A percentile compares a stretch with the other conserved stretches of the same genome.
Evolutionary conservation across 1,284 basidiomycete genomes (phyloP).

Genomic region (Microbotryum saponariae): DNA sequence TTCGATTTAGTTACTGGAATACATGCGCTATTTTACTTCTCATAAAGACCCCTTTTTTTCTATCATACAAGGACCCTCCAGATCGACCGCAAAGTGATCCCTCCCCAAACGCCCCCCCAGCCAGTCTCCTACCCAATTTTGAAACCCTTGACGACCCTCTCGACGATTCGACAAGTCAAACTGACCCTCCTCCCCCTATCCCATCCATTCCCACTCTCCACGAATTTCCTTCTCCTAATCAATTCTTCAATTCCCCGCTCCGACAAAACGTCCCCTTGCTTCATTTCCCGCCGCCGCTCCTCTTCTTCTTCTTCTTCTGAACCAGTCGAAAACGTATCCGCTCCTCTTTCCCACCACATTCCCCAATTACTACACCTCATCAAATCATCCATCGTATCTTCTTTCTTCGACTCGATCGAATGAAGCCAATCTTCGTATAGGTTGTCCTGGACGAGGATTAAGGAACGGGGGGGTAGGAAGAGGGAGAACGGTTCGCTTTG

Average conservation of each 20-base stretch:
- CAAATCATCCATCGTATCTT: conserved; percentile 9
- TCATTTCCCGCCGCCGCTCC: conserved; percentile 11
- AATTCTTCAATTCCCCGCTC: conserved; percentile 45
- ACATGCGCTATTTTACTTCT: too few species aligned
- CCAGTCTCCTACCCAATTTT: not conserved
- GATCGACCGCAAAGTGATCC: too few species aligned
- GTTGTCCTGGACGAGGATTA: conserved; percentile 61
- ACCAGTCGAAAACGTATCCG: conserved; percentile 40
- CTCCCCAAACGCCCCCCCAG: too few species aligned
- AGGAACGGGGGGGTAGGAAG: conserved; percentile 71
- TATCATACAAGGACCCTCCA: too few species aligned
- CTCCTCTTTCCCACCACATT: conserved; percentile 32
- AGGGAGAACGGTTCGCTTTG: conserved; percentile 47
- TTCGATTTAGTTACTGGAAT: too few species aligned
- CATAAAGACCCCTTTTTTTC: too few species aligned
- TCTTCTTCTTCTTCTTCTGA: conserved; percentile 49
- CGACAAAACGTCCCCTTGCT: conserved; percentile 47
- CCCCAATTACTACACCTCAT: conserved; percentile 46
- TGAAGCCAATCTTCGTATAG: conserved; percentile 67
- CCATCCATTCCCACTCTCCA: conserved; percentile 40
- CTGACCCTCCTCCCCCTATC: conserved; percentile 61
- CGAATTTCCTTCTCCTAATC: conserved; percentile 1
- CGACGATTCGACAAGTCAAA: conserved; percentile 78
- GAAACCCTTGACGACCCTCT: conserved; percentile 48
- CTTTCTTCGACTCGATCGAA: conserved; percentile 51